Percentiles rank a stretch among this genome's conserved stretches.
Evolutionary conservation across 768 basidiomycete species (phyloP).

Genomic region (Boletus bicolor): DNA sequence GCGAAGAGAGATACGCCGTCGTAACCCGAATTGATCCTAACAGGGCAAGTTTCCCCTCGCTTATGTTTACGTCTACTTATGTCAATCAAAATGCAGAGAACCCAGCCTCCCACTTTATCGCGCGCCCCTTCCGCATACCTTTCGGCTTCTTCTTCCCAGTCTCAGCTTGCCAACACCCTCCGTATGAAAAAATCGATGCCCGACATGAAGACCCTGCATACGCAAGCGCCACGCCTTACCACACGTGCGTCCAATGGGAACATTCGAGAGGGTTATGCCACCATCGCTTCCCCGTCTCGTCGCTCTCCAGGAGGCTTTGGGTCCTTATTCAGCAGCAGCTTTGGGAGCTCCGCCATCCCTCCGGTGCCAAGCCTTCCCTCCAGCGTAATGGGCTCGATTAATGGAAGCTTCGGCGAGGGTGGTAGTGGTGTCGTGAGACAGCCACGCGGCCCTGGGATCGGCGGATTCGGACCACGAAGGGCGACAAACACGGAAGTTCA

Average conservation of each 20-base stretch:
- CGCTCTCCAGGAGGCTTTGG: conserved; percentile 70
- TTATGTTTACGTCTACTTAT: conserved; percentile 19
- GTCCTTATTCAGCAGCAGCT: conserved; percentile 55
- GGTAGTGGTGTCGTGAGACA: conserved; percentile 67
- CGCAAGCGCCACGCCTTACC: conserved; percentile 72
- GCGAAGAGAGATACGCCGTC: conserved; percentile 90
- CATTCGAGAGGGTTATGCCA: conserved; percentile 82
- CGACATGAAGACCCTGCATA: conserved; percentile 85
- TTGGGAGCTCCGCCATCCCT: conserved; percentile 47
- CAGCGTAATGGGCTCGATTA: conserved; percentile 44
- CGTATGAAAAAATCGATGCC: conserved; percentile 99
- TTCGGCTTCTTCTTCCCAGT: conserved; percentile 45
- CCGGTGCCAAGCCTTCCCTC: conserved; percentile 78
- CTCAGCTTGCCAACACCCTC: conserved; percentile 50
- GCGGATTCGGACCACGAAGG: conserved; percentile 67
- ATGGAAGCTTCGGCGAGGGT: conserved; percentile 42
- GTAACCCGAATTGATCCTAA: conserved; percentile 88
- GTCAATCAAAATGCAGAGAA: conserved; percentile 29
- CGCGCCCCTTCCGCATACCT: conserved; percentile 82
- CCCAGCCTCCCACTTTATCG: conserved; percentile 60
- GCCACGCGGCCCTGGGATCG: conserved; percentile 76
- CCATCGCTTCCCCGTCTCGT: conserved; percentile 79
- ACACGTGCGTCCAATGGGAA: conserved; percentile 86
- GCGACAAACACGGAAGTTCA: conserved; percentile 38
- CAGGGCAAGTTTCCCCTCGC: conserved; percentile 49